Percentiles rank a stretch among this genome's conserved stretches.
phyloP scores from a whole-genome alignment of 352 stramenopile genomes.

The Globisporangium splendens region DNA sequence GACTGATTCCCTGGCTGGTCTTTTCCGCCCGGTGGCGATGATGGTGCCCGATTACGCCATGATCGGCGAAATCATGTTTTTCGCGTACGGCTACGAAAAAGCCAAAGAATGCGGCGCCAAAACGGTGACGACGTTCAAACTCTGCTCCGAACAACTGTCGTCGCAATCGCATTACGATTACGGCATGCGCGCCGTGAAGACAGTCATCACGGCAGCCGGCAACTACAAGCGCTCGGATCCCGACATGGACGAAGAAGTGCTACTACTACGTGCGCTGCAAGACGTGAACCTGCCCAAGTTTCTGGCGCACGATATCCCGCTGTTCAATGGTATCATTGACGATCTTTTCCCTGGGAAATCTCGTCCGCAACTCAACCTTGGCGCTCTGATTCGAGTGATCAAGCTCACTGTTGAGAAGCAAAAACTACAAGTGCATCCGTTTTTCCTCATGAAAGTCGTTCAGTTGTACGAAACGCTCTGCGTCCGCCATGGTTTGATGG shows the following conservation, averaged over 20 bases:
- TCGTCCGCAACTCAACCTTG: conserved; percentile 89
- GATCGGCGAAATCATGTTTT: conserved; percentile 97
- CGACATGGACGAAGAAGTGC: conserved; percentile 91
- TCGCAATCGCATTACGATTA: conserved; percentile 96
- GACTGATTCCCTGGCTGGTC: conserved; percentile 92
- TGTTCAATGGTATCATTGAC: conserved; percentile 94
- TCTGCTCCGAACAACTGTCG: conserved; percentile 94
- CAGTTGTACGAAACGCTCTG: conserved; percentile 95
- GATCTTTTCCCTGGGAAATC: conserved; percentile 92
- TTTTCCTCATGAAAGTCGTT: conserved; percentile 92
- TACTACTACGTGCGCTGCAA: conserved; percentile 90
- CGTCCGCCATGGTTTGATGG: conserved; percentile 94
- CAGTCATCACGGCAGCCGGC: conserved; percentile 91
- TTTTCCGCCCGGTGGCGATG: conserved; percentile 96
- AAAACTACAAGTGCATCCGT: conserved; percentile 83
- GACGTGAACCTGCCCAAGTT: conserved; percentile 97
- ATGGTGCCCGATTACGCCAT: conserved; percentile 96
- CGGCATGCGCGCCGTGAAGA: conserved; percentile 95
- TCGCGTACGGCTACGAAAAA: conserved; percentile 93
- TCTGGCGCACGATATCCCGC: conserved; percentile 91
- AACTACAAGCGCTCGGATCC: conserved; percentile 94
- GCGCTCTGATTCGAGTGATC: conserved; percentile 76
- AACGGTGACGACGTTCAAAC: conserved; percentile 95
- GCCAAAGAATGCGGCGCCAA: conserved; percentile 92
- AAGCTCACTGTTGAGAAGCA: conserved; percentile 86